Conservation (phyloP, 768 basidiomycete species). For the Agrocybe praecox region DNA sequence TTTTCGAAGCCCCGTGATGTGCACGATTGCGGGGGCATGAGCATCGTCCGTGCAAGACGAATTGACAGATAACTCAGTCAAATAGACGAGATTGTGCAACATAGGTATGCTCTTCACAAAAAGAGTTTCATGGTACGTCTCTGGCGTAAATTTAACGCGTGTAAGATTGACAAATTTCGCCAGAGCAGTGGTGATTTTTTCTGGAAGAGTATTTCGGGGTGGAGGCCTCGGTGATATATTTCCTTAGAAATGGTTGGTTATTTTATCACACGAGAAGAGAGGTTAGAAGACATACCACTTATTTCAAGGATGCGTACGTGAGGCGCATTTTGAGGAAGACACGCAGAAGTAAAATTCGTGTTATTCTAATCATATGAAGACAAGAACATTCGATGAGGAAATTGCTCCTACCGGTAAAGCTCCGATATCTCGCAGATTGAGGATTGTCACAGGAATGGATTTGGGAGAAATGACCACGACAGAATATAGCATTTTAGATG, state of each 20-base stretch:
- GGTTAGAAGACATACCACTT: conserved; percentile 35
- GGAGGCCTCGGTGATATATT: conserved; percentile 29
- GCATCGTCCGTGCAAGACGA: conserved; percentile 34
- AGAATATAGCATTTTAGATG: conserved; percentile 48
- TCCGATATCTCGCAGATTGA: conserved; percentile 39
- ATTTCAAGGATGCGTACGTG: conserved; percentile 47
- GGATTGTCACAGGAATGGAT: conserved; percentile 21
- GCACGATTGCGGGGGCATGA: conserved; percentile 28
- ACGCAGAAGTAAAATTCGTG: conserved; percentile 42
- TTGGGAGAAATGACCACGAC: conserved; percentile 44
- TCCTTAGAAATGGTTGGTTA: conserved; percentile 10
- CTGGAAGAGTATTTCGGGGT: conserved; percentile 29
- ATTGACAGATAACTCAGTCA: conserved; percentile 36
- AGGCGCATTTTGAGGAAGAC: conserved; percentile 36
- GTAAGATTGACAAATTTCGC: conserved; percentile 33
- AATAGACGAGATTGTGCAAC: conserved; percentile 20
- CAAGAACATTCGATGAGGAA: background rate
- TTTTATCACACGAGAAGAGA: background rate
- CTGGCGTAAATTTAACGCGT: conserved; percentile 34
- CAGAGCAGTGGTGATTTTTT: conserved; percentile 29
- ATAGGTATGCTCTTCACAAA: conserved; percentile 29
- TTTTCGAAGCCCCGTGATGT: conserved; percentile 29
- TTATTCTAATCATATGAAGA: conserved; percentile 24
- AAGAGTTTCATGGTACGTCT: conserved; percentile 32
- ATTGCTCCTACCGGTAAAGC: conserved; percentile 30